These are phyloP conservation scores for Saturnispora quitensis DNA, from an alignment of 805 yeast species.

Conservation along the genomic window DNA sequence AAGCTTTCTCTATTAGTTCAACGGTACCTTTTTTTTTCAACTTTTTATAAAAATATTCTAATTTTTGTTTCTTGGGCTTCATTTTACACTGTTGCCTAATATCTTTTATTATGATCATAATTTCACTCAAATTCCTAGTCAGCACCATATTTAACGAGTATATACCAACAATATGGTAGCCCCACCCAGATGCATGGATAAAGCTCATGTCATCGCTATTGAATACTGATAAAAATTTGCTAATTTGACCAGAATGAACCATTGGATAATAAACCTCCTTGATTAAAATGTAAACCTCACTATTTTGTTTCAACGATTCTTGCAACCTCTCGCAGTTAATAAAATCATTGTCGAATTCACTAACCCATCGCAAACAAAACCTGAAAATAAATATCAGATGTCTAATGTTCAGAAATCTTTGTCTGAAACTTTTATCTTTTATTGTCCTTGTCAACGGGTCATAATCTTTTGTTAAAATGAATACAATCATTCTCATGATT, in stretches of 20 bases:
- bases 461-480: not conserved
- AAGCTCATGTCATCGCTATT: not conserved
- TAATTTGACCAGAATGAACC: not conserved
- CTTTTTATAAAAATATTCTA: not conserved
- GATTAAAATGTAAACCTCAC: not conserved
- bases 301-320: not conserved
- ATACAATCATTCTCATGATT: constrained; percentile 4
- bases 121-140: not conserved
- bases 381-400: constrained; percentile 1
- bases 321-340: not conserved
- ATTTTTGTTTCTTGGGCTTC: not conserved
- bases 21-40: not conserved
- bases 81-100: not conserved
- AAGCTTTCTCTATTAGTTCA: not conserved
- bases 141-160: constrained; percentile 1
- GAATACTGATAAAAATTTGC: not conserved
- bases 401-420: not conserved
- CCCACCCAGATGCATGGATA: constrained; percentile 1
- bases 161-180: constrained; percentile 5
- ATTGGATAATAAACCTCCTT: constrained; percentile 3
- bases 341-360: constrained; percentile 1
- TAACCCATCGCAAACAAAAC: constrained; percentile 3
- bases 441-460: not conserved
- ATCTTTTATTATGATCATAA: not conserved
- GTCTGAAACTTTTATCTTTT: not conserved